These are phyloP conservation scores for Tulasnella sp. DNA, from an alignment of 768 basidiomycete species.

Conservation along the genomic window DNA sequence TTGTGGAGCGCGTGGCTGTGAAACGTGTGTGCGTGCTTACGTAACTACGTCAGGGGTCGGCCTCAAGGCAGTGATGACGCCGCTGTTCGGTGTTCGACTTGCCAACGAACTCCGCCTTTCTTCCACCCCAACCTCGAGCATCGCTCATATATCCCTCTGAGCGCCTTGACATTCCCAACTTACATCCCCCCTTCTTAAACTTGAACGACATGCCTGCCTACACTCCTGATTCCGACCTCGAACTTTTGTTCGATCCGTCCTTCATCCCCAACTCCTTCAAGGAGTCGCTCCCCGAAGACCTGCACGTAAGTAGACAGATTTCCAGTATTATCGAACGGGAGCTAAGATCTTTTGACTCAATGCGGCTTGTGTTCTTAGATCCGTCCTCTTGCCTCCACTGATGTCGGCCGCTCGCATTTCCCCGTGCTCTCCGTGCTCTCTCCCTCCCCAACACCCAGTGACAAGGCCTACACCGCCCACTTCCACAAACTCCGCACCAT, in stretches of 20 bases:
- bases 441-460: constrained; percentile 53
- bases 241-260: constrained; percentile 64
- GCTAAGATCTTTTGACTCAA: background rate
- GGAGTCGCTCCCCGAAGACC: constrained; percentile 45
- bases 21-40: no score
- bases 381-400: constrained; percentile 78
- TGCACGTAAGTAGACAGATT: constrained; percentile 60
- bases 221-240: constrained; percentile 54
- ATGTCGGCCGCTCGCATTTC: constrained; percentile 74
- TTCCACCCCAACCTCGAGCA: no score
- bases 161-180: background rate
- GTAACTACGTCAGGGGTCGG: no score
- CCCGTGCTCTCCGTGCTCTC: constrained; percentile 66
- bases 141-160: no score
- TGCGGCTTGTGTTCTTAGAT: constrained; percentile 39
- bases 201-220: constrained; percentile 30
- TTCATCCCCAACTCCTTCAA: constrained; percentile 59
- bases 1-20: no score
- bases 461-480: constrained; percentile 55
- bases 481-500: constrained; percentile 48
- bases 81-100: no score
- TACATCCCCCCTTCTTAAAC: background rate
- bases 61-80: no score
- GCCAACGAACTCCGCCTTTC: no score
- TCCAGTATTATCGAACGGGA: background rate